Base-by-base conservation (phyloP, 345 rosid genomes). In the Gossypioides kirkii region DNA sequence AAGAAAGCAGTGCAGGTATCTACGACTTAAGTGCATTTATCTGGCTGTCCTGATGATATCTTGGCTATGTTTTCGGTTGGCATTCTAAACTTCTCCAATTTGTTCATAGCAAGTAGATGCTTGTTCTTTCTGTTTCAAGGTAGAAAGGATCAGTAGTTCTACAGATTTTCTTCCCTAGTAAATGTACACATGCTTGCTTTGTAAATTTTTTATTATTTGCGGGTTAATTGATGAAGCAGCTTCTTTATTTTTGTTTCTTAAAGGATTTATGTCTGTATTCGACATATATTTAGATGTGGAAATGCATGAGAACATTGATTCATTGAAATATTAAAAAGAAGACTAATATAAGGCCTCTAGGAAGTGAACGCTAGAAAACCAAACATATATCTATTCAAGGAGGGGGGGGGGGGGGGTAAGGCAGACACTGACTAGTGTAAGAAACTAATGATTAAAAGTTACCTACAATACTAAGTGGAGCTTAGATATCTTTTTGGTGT, bases 1-100 rank as follows among this genome's bases (percentile, higher is more conserved):
- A 82, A 77, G 70, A 90, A 81, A 70, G 72, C 64, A 8, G 11
- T 20, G 43, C 59, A 77, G 74, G 45, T 56, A 43, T 28, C 62
- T 16, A 36, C 72, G 36, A 23, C 41, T 17, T 74, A 70, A 63
- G 1, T 49, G 32, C 58, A 50, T 36, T 56, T 23, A 3, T 45
- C 8, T 61, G 50, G 11, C 62, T 32, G 17, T 45, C 42, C 50
- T 68, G 71, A 14, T 68, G 3, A 8, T 16, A 47, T 26, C 22
- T 25, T 4, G 32, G 28, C 41, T 23, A 26, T 42, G 3, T 23
- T 23, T 66, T 22, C 6, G 14, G 20, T 66, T 32, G 7, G 71
- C 41, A 47, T 23, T 26, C 22, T 26, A 8, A 23, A 7, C 2
- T 47, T 18, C 38, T 23, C 8, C 3, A 17, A 13, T 22, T 66